Evolutionary conservation across 1,139 yeast species (phyloP), one percentile per base, ranked within the genome.

Genomic region (Scheffersomyces segobiensis): DNA sequence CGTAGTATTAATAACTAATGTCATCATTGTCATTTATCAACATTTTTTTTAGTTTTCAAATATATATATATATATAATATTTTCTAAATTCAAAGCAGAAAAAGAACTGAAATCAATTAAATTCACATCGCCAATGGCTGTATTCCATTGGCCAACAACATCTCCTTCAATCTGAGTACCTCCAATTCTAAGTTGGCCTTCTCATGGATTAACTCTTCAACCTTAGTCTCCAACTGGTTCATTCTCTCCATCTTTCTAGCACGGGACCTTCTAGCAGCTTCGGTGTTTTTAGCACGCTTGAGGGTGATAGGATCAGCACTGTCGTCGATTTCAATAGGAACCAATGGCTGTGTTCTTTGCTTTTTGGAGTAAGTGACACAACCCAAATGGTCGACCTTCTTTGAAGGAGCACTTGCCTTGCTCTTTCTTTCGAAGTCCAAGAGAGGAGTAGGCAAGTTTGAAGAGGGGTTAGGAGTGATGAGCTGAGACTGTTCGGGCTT

Each of bases 261-360:
- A 67, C 98, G 84, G 52, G 98, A 92, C 71, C 98, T 85, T 75
- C 98, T 87, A 18, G 98, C 98, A 61, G 98, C 98, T 73, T 93
- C 97, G 24, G 98, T 93, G 81, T 93, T 93, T 74, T 93, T 87
- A 50, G 98, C 98, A 69, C 99, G 87, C 74, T 93, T 91, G 69
- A 91, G 71, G 56, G 92, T 85, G 59, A 83, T 84, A 22, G 88
- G 86, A 74, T 93, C 97, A 56, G 72, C 74, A 48, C 82, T 78
- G 49, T 80, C 79, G 49, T 84, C 83, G 57, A 87, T 76, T 58
- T 80, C 80, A 58, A 90, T 82, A 17, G 97, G 97, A 62, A 84
- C 81, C 71, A 93, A 82, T 18, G 91, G 80, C 59, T 73, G 88
- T 51, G 78, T 67, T 60, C 86, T 82, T 67, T 80, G 87, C 74